Conservation (phyloP, 441 rosid species). For the Eutrema salsugineum region DNA sequence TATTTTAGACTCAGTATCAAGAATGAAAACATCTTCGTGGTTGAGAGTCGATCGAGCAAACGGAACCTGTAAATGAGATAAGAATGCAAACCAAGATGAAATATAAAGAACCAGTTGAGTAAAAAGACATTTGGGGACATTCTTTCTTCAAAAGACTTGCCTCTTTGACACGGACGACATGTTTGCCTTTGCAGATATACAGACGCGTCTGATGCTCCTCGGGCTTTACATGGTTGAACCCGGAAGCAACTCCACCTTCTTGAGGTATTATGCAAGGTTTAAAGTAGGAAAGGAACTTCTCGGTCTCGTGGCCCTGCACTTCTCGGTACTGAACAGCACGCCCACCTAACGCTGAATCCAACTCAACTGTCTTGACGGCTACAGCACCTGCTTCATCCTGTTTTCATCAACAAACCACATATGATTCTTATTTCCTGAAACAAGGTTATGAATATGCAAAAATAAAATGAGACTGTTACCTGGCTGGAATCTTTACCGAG, state of each 20-base stretch:
- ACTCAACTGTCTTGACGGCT: slow-evolving; percentile 82
- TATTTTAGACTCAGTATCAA: slow-evolving; percentile 62
- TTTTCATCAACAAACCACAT: slow-evolving; percentile 29
- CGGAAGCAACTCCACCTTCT: slow-evolving; percentile 94
- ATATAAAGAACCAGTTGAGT: slow-evolving; percentile 5
- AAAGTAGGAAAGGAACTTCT: slow-evolving; percentile 90
- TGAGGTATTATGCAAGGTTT: slow-evolving; percentile 97
- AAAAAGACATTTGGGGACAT: neutral
- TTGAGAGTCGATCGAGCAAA: slow-evolving; percentile 93
- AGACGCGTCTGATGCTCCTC: slow-evolving; percentile 79
- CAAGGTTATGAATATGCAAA: neutral
- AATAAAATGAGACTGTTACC: slow-evolving; percentile 33
- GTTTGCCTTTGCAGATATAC: slow-evolving; percentile 93
- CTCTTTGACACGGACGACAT: slow-evolving; percentile 94
- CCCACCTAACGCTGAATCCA: slow-evolving; percentile 98
- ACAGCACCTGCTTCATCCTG: slow-evolving; percentile 97
- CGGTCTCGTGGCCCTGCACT: slow-evolving; percentile 96
- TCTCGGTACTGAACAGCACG: slow-evolving; percentile 99
- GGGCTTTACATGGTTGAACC: slow-evolving; percentile 79
- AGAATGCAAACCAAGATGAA: slow-evolving; percentile 5
- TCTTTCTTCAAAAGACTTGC: slow-evolving; percentile 36
- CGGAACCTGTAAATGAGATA: slow-evolving; percentile 60
- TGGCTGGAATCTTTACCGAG: slow-evolving; percentile 96
- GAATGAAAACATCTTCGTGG: slow-evolving; percentile 93
- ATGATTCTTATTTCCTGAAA: neutral